These are phyloP conservation scores for Coemansia asiatica DNA, from an alignment of 192 early-diverging fungal species.

Conservation along the genomic window DNA sequence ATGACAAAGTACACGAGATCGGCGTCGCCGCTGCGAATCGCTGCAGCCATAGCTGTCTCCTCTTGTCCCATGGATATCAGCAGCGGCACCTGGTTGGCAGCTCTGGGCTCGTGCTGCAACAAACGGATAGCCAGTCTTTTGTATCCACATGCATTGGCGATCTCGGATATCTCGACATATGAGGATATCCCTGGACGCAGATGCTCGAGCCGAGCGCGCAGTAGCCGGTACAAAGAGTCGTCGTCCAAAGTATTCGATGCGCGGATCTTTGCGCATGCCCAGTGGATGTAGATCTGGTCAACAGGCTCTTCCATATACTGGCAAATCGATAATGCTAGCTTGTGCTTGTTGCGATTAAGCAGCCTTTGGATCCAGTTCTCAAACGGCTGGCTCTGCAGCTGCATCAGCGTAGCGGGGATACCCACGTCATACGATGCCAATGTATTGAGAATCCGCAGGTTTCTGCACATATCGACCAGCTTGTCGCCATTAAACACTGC, in stretches of 20 bases:
- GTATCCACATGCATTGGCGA: slow-evolving; percentile 82
- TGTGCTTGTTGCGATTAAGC: slow-evolving; percentile 77
- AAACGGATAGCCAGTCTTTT: slow-evolving; percentile 76
- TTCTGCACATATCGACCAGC: slow-evolving; percentile 86
- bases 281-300: slow-evolving; percentile 86
- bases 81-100: slow-evolving; percentile 92
- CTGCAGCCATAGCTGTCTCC: slow-evolving; percentile 81
- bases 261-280: slow-evolving; percentile 96
- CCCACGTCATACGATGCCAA: slow-evolving; percentile 83
- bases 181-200: slow-evolving; percentile 67
- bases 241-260: slow-evolving; percentile 75
- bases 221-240: slow-evolving; percentile 74
- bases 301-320: slow-evolving; percentile 77
- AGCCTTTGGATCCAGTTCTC: slow-evolving; percentile 83
- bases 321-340: slow-evolving; percentile 83
- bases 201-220: slow-evolving; percentile 76
- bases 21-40: slow-evolving; percentile 92
- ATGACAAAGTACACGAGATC: slow-evolving; percentile 95
- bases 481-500: slow-evolving; percentile 80
- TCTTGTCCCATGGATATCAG: slow-evolving; percentile 93
- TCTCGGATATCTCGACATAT: slow-evolving; percentile 89
- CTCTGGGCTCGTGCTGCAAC: slow-evolving; percentile 90
- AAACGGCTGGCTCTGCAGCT: slow-evolving; percentile 71
- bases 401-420: slow-evolving; percentile 83
- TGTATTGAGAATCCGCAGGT: slow-evolving; percentile 85